Evolutionary conservation across 768 basidiomycete species (phyloP).

Genomic region (Trichaptum fuscoviolaceum): DNA sequence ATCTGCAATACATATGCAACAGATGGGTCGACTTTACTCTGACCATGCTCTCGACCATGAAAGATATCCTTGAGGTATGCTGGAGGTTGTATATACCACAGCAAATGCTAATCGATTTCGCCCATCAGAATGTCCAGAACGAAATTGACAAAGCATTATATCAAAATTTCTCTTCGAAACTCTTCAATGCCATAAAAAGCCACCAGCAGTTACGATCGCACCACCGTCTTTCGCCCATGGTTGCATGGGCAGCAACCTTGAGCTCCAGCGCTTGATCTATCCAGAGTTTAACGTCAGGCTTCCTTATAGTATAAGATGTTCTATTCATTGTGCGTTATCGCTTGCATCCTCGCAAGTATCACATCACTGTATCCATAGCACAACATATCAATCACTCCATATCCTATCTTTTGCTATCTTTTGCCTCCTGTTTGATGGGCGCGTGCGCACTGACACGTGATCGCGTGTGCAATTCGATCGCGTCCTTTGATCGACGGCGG

Average conservation of each 20-base stretch:
- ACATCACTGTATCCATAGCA: background rate
- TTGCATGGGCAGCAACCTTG: constrained; percentile 25
- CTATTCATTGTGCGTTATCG: background rate
- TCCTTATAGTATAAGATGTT: background rate
- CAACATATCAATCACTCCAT: background rate
- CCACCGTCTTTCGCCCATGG: constrained; percentile 26
- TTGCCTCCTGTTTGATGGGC: background rate
- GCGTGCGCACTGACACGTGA: too few relatives aligned
- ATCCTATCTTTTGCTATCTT: background rate
- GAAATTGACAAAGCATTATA: constrained; percentile 24
- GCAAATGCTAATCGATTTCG: background rate
- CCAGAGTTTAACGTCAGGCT: background rate
- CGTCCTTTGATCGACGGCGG: background rate
- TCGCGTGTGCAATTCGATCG: background rate
- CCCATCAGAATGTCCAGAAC: constrained; percentile 10
- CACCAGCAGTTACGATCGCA: constrained; percentile 29
- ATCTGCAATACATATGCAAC: constrained; percentile 29
- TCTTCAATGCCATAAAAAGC: constrained; percentile 24
- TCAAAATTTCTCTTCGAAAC: constrained; percentile 28
- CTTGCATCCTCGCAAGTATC: background rate
- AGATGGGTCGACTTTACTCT: constrained; percentile 36
- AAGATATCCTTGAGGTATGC: constrained; percentile 39
- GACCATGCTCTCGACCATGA: constrained; percentile 48
- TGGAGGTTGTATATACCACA: background rate
- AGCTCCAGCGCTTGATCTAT: background rate